Base-by-base conservation (phyloP, 371 early-diverging fungal species). In the Coemansia sp. region DNA sequence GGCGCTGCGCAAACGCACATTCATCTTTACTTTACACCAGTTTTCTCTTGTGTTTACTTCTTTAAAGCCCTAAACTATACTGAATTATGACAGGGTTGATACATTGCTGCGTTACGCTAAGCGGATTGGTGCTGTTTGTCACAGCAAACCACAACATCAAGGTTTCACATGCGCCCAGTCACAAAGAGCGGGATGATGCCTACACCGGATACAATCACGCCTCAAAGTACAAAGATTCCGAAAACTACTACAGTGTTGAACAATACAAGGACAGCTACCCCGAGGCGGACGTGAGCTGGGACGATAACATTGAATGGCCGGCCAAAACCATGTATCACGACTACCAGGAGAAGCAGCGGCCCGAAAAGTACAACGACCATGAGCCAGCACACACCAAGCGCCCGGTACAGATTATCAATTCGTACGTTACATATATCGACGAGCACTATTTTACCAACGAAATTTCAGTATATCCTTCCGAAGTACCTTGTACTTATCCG, bases 361-460 rank as follows among this genome's bases (percentile, higher is more conserved):
- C 53, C 14, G 53, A 57, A 21, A 31, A 57, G 57, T 24, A 57
- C 10, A 7, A 34, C 10, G 34, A 8, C 8, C 2, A 39, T 10
- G 45, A 26, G 22, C 22, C n/a, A 3, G 18, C 4, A 16, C 59
- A 42, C 5, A n/a, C 21, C 21, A 59, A 26, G 24, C 21, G n/a
- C 6, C 31, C 34, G 1, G 34, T 10, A 34, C 34, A 34, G 34
- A 34, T 8, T 34, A 8, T 34, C 34, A 34, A 34, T 34, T 10
- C 34, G 10, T 34, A 34, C 29, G 6, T 7, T 8, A 53, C 53
- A 3, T 31, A 39, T 57, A n/a, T 57, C 21, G 39, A 37, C 59
- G 26, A 40, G 45, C 45, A 26, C 42, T 47, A 24, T 18, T 52
- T 22, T 16, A 65, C 39, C n/a, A 59, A 48, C 52, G 37, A 22